phyloP scores from a whole-genome alignment of 2,329 filamentous ascomycete genomes.

The Hortaea sp. region DNA sequence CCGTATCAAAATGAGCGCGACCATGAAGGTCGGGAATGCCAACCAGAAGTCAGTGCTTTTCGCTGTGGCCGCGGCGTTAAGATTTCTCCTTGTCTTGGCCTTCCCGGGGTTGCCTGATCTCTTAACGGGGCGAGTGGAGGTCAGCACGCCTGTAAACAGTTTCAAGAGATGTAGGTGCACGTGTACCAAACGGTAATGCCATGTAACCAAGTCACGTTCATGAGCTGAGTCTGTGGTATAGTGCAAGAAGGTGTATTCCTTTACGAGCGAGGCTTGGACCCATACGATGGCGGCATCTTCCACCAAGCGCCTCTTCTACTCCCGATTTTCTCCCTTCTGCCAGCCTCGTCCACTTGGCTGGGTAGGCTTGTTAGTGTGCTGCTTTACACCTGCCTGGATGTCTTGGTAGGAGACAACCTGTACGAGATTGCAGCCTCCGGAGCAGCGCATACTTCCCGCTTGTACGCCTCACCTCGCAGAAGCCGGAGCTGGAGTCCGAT shows the following conservation, averaged over 20 bases:
- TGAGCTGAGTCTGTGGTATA: slow-evolving; percentile 32
- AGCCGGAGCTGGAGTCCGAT: slow-evolving; percentile 63
- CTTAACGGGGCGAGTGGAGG: slow-evolving; percentile 83
- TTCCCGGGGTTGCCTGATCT: slow-evolving; percentile 79
- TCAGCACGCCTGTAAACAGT: slow-evolving; percentile 93
- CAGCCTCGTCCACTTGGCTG: slow-evolving; percentile 49
- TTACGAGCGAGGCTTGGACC: slow-evolving; percentile 91
- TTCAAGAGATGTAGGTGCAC: slow-evolving; percentile 77
- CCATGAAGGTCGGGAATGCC: slow-evolving; percentile 19
- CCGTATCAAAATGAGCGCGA: slow-evolving; percentile 4
- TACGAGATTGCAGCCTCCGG: slow-evolving; percentile 71
- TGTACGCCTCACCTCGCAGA: slow-evolving; percentile 70
- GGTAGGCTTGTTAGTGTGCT: slow-evolving; percentile 53
- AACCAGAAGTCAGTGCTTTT: slow-evolving; percentile 56
- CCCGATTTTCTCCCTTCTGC: slow-evolving; percentile 81
- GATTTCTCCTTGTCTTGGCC: slow-evolving; percentile 66
- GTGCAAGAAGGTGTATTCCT: slow-evolving; percentile 95
- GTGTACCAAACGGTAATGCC: background rate
- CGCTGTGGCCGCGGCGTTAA: slow-evolving; percentile 62
- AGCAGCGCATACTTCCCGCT: slow-evolving; percentile 61
- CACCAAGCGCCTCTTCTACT: slow-evolving; percentile 79
- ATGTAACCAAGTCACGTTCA: slow-evolving; percentile 9
- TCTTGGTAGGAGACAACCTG: slow-evolving; percentile 72
- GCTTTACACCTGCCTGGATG: slow-evolving; percentile 70
- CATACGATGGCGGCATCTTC: slow-evolving; percentile 86